Conservation (phyloP, 2,329 filamentous ascomycete genomes). For the Pseudogymnoascus sp. region DNA sequence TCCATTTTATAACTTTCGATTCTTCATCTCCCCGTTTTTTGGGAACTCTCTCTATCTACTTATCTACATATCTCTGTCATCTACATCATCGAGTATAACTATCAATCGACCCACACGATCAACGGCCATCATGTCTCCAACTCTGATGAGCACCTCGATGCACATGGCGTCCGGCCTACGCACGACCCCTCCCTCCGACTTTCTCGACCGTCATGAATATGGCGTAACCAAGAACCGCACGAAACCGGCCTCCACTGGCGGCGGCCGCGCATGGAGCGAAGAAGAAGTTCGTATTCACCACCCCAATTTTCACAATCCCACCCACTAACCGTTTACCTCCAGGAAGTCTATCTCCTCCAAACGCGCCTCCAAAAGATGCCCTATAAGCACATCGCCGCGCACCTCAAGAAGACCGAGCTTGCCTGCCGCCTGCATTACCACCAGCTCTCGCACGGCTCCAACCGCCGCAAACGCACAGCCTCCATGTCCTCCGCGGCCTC, state of each 20-base stretch:
- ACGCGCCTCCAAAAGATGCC: slow-evolving; percentile 82
- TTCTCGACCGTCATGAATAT: slow-evolving; percentile 48
- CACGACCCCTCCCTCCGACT: slow-evolving; percentile 36
- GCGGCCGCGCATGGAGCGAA: slow-evolving; percentile 75
- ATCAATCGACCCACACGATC: slow-evolving; percentile 17
- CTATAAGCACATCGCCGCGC: slow-evolving; percentile 80
- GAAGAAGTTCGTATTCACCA: slow-evolving; percentile 56
- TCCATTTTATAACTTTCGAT: slow-evolving; percentile 25
- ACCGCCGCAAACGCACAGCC: slow-evolving; percentile 66
- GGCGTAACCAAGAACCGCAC: slow-evolving; percentile 52
- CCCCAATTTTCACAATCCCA: neutral
- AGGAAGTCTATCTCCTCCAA: slow-evolving; percentile 79
- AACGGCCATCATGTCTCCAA: slow-evolving; percentile 24
- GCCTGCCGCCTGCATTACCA: slow-evolving; percentile 83
- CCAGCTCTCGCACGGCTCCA: slow-evolving; percentile 73
- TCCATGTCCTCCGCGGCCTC: slow-evolving; percentile 56
- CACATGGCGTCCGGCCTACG: slow-evolving; percentile 20
- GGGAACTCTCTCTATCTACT: slow-evolving; percentile 11
- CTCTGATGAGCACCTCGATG: slow-evolving; percentile 26
- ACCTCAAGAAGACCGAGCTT: slow-evolving; percentile 80
- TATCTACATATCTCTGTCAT: slow-evolving; percentile 13
- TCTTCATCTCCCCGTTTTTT: slow-evolving; percentile 22
- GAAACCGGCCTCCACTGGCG: slow-evolving; percentile 61
- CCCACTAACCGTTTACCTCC: neutral
- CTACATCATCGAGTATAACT: slow-evolving; percentile 16